These are phyloP conservation scores for Leccinum laetum DNA, from an alignment of 1,284 basidiomycete genomes.

Conservation along the genomic window DNA sequence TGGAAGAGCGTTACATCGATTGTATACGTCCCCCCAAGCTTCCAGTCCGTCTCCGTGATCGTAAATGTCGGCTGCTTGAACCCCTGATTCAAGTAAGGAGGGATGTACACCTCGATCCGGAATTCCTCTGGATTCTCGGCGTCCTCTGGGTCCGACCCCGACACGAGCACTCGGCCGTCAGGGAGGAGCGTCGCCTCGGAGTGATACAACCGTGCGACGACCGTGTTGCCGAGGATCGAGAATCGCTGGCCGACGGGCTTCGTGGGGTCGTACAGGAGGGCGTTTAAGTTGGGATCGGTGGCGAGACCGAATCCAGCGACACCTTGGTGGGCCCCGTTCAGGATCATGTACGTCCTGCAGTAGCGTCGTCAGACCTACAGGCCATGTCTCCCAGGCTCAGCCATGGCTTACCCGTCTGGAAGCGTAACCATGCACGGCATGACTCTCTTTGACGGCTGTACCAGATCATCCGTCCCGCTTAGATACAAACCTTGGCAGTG, in stretches of 20 bases:
- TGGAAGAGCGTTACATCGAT: conserved; percentile 59
- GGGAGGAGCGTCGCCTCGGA: conserved; percentile 69
- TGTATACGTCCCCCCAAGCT: conserved; percentile 46
- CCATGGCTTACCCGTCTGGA: conserved; percentile 42
- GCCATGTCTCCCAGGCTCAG: not conserved
- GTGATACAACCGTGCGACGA: conserved; percentile 82
- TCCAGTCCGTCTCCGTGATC: conserved; percentile 60
- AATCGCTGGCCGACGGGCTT: conserved; percentile 59
- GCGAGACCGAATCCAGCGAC: conserved; percentile 74
- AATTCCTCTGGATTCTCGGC: conserved; percentile 48
- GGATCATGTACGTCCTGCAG: conserved; percentile 68
- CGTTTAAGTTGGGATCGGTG: conserved; percentile 59
- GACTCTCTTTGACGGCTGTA: conserved; percentile 71
- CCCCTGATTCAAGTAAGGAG: conserved; percentile 69
- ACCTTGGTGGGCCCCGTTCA: conserved; percentile 66
- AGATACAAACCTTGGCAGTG: not conserved
- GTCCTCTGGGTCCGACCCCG: conserved; percentile 67
- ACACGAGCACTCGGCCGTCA: conserved; percentile 70
- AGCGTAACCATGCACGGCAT: conserved; percentile 73
- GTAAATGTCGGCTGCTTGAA: conserved; percentile 57
- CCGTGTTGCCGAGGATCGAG: conserved; percentile 68
- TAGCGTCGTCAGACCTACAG: not conserved
- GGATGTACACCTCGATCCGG: conserved; percentile 73
- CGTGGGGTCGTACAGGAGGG: conserved; percentile 69
- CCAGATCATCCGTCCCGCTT: not conserved